phyloP scores from a whole-genome alignment of 169 alveolate genomes.

The Plasmodium knowlesi region DNA sequence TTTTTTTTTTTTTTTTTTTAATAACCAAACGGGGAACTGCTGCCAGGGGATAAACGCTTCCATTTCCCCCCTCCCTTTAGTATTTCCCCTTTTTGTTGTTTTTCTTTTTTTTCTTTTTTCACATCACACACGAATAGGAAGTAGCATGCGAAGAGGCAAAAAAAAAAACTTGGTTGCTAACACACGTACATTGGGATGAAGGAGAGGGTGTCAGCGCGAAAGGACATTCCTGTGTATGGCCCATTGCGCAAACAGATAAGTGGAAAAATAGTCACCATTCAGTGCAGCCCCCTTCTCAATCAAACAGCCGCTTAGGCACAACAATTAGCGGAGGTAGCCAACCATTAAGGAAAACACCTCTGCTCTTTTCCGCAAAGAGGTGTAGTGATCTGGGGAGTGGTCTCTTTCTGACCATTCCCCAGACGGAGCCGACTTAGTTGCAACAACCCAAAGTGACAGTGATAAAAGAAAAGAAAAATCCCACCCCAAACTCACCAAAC shows the following conservation, averaged over 20 bases:
- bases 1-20: not conserved
- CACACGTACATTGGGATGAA: not conserved
- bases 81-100: not conserved
- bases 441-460: not conserved
- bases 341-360: not conserved
- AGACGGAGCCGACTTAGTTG: not conserved
- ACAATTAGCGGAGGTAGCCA: not conserved
- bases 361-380: not conserved
- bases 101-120: not conserved
- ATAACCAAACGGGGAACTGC: not conserved
- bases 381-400: not conserved
- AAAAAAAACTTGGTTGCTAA: not conserved
- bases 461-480: too few relatives aligned
- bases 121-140: not conserved
- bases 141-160: not conserved
- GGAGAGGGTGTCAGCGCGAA: not conserved
- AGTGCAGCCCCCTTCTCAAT: not conserved
- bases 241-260: not conserved
- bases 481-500: not conserved
- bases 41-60: not conserved
- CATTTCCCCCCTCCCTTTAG: not conserved
- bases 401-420: not conserved
- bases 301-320: not conserved
- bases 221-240: not conserved
- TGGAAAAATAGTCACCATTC: not conserved